phyloP scores from a whole-genome alignment of 2,329 filamentous ascomycete genomes.

The Colletotrichum noveboracense region DNA sequence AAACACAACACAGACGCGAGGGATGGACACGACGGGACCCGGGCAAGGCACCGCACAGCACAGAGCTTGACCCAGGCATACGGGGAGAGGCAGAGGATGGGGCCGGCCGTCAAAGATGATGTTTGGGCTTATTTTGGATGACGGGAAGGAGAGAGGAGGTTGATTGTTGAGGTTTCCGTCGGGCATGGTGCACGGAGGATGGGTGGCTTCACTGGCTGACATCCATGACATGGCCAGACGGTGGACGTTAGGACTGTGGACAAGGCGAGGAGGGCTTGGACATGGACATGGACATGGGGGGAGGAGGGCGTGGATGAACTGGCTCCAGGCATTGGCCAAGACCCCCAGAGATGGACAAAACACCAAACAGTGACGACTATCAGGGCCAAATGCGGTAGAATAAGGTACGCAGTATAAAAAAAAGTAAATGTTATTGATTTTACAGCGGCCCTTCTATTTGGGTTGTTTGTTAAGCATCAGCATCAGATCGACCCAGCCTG shows the following conservation, averaged over 20 bases:
- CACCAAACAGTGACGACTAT: background rate
- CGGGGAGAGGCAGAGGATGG: constrained; percentile 9
- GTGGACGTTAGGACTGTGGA: background rate
- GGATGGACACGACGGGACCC: background rate
- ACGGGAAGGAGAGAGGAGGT: background rate
- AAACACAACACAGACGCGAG: background rate
- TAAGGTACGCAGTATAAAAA: background rate
- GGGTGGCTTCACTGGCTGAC: background rate
- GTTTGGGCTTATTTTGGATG: constrained; percentile 19
- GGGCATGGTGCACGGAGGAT: background rate
- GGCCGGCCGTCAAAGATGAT: constrained; percentile 1
- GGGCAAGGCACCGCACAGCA: background rate
- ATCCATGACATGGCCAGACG: constrained; percentile 1
- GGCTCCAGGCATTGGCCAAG: constrained; percentile 2
- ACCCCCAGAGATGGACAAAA: background rate
- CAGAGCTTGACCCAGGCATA: constrained; percentile 6
- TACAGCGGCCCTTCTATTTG: background rate
- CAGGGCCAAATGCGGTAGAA: background rate
- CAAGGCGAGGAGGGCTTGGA: background rate
- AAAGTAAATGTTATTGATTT: background rate
- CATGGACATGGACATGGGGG: background rate
- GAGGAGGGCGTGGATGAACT: constrained; percentile 4
- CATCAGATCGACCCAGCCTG: background rate
- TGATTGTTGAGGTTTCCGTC: constrained; percentile 11
- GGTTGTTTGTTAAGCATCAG: background rate